Base-by-base conservation (phyloP, 2,329 filamentous ascomycete species). In the Cordyceps pruinosa region DNA sequence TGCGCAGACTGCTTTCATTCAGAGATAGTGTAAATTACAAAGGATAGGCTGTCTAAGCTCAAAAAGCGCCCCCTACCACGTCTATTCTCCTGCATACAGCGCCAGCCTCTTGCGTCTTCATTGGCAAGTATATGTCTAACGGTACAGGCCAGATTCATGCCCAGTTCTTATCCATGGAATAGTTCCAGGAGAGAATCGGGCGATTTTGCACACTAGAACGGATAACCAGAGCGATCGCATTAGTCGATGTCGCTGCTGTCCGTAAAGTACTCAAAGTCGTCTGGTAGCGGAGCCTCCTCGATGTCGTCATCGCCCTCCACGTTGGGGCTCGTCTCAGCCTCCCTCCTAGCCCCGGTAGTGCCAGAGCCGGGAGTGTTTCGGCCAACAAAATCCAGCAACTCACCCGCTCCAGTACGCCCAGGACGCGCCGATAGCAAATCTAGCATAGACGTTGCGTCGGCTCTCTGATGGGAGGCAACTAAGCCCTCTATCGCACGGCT, bases 281-380 rank as follows among this genome's bases (percentile, higher is more conserved):
- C 74, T 5, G 89, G 90, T 7, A 83, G 70, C 37, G 80, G 75
- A 2, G 89, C 89, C 68, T 93, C 89, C 64, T 88, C 86, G 13
- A 82, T 85, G 60, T 90, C 87, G 10, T 79, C 84, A 65, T 93
- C 89, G 71, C 97, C 93, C 65, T 97, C 92, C 4, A 96, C 84
- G 6, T 91, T 87, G 4, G 45, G 12, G 12, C 21, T 41, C n/a
- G 15, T 7, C 15, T 6, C 35, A 37, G 35, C 17, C 35, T 4
- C 13, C 5, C n/a, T n/a, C 7, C 37, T 17, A 42, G 21, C 19
- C 8, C 21, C 25, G 12, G 5, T 4, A 2, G 39, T 15, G 25
- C 19, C 19, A 15, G 39, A 41, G 12, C n/a, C 8, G 9, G n/a
- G 35, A 39, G 5, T 4, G 10, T 5, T 5, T 10, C 9, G 35